phyloP scores from a whole-genome alignment of 163 green algal species.

The Chloromonas sp. region DNA sequence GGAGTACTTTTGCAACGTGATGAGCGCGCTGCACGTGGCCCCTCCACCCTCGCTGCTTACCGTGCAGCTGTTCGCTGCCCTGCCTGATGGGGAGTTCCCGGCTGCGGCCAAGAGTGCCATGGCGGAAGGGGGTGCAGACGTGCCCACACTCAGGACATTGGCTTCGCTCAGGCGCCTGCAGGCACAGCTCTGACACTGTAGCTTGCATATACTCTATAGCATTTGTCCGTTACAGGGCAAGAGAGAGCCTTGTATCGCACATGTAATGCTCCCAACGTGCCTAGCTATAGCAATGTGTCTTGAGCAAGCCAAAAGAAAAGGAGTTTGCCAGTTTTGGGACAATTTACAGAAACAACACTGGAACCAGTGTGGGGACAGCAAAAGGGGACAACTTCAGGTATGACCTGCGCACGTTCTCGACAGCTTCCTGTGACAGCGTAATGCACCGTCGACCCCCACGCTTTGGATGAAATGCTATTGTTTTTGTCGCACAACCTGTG shows the following conservation, averaged over 20 bases:
- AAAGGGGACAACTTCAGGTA: no score
- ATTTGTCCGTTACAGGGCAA: no score
- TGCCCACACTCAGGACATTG: background rate
- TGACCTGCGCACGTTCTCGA: no score
- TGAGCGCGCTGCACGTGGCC: conserved; percentile 72
- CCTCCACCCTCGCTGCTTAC: conserved; percentile 56
- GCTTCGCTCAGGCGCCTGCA: background rate
- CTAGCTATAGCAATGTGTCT: no score
- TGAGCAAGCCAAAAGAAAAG: no score
- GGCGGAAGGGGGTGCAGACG: background rate
- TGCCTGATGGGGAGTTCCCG: background rate
- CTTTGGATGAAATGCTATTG: no score
- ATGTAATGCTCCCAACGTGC: background rate
- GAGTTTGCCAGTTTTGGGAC: no score
- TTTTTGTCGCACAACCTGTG: no score
- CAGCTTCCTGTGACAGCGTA: no score
- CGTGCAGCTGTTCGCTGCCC: conserved; percentile 47
- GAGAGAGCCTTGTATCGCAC: background rate
- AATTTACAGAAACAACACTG: no score
- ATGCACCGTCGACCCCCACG: no score
- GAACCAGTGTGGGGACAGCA: no score
- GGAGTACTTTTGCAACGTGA: conserved; percentile 93
- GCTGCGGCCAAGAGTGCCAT: background rate
- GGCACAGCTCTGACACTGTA: background rate
- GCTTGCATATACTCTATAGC: background rate